Base-by-base conservation (phyloP, 2,329 filamentous ascomycete genomes). In the Colletotrichum euphorbiae region DNA sequence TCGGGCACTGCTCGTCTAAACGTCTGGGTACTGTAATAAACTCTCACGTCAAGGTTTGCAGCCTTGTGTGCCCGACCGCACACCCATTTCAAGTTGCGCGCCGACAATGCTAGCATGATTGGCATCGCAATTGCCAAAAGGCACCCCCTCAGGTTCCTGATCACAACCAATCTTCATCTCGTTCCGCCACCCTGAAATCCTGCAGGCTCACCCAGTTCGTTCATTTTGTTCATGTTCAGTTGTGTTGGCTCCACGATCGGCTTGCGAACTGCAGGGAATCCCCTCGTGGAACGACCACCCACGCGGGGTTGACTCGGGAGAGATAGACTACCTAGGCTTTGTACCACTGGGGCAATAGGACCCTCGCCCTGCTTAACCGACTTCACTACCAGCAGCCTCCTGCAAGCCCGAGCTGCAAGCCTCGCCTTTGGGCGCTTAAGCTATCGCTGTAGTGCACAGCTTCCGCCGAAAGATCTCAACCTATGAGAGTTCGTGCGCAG, bases 381-480 rank as follows among this genome's bases (percentile, higher is more conserved):
- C 28, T 28, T 28, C 28, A 28, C 28, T 33, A 42, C 48, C 40
- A 9, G n/a, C 8, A 8, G 61, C 48, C 28, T 43, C 36, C 61
- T 65, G 67, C 63, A 67, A 51, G n/a, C n/a, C n/a, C n/a, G n/a
- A n/a, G 31, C 51, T 56, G 60, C 24, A 50, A 50, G 40, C 24
- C 40, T 24, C 38, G 15, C 38, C 12, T 15, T 17, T 40, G 31
- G 62, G 67, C 67, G 67, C 67, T 68, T 67, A 66, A 55, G 15
- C 42, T 60, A 33, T 61, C 56, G 66, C 54, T 42, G 59, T 36
- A 43, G 5, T n/a, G 51, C 45, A 45, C 45, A 45, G 31, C 51
- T 59, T 24, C 43, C 17, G 28, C 40, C 19, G 28, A 59, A 42
- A 24, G n/a, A 2, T 45, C 31, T 7, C 19, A 45, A 38, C 42